Evolutionary conservation across 208 protist species (phyloP).

Genomic region (Endotrypanum monterogeii): DNA sequence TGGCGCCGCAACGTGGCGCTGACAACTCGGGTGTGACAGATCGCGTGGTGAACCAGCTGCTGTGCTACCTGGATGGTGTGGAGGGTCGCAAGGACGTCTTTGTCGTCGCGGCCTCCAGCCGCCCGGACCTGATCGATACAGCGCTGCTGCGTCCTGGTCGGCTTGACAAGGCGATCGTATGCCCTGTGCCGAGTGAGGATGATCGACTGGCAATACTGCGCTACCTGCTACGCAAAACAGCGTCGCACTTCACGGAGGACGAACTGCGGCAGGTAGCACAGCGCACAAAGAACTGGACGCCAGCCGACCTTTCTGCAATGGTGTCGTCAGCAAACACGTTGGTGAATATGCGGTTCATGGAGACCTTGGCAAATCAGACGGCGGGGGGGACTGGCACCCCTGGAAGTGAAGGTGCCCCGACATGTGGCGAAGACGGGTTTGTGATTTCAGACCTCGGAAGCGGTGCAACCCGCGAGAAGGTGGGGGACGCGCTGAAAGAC

Average conservation of each 20-base stretch:
- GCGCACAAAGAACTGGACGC: constrained; percentile 77
- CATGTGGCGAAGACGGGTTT: constrained; percentile 35
- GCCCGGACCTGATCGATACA: constrained; percentile 98
- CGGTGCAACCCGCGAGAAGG: constrained; percentile 65
- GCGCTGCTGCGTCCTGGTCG: constrained; percentile 91
- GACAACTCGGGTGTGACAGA: constrained; percentile 93
- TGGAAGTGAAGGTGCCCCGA: not conserved
- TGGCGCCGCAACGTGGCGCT: constrained; percentile 88
- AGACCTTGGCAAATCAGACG: constrained; percentile 32
- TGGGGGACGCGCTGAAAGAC: constrained; percentile 54
- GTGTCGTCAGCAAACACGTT: constrained; percentile 76
- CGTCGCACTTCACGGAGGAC: constrained; percentile 77
- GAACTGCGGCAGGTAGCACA: constrained; percentile 55
- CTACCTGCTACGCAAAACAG: constrained; percentile 99
- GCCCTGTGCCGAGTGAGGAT: constrained; percentile 74
- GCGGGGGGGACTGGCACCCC: constrained; percentile 8
- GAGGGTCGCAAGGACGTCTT: constrained; percentile 94
- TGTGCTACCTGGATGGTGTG: constrained; percentile 99
- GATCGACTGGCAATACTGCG: constrained; percentile 95
- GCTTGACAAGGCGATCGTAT: constrained; percentile 87
- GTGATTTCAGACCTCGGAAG: constrained; percentile 53
- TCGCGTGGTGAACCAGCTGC: constrained; percentile 97
- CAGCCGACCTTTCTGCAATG: constrained; percentile 76
- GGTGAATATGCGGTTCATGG: constrained; percentile 78
- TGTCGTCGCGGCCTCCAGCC: constrained; percentile 98